Percentiles rank a stretch among this genome's conserved stretches.
phyloP scores from a whole-genome alignment of 805 yeast species.

The Priceomyces haplophilus region DNA sequence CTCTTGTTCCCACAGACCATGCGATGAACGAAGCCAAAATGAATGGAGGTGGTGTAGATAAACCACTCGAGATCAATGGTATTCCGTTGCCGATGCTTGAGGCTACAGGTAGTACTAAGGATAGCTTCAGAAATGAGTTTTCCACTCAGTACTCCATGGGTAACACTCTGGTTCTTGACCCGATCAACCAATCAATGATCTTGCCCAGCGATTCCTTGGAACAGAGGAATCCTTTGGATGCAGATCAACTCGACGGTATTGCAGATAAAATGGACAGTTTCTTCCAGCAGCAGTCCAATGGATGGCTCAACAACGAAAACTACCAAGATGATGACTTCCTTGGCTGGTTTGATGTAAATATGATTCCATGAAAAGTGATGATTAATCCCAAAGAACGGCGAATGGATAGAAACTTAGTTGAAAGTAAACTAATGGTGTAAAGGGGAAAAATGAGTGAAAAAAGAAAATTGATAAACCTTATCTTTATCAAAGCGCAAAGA shows the following conservation, averaged over 20 bases:
- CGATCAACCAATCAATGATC: slow-evolving; percentile 1
- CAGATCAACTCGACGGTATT: slow-evolving; percentile 10
- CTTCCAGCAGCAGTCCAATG: slow-evolving; percentile 78
- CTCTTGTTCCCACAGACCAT: slow-evolving; percentile 80
- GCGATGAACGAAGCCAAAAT: slow-evolving; percentile 64
- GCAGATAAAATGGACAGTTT: slow-evolving; percentile 50
- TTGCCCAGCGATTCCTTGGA: background rate
- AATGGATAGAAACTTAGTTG: background rate
- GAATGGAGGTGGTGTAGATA: slow-evolving; percentile 52
- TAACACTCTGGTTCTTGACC: slow-evolving; percentile 2
- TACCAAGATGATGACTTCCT: slow-evolving; percentile 75
- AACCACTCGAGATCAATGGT: slow-evolving; percentile 62
- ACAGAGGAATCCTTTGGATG: slow-evolving; percentile 3
- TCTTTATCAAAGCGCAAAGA: background rate
- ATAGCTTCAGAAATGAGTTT: slow-evolving; percentile 8
- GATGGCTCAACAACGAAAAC: slow-evolving; percentile 70
- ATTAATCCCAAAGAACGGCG: background rate
- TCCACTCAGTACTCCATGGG: background rate
- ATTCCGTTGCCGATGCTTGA: slow-evolving; percentile 70
- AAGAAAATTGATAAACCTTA: background rate
- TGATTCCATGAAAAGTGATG: slow-evolving; percentile 14
- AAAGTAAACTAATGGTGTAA: background rate
- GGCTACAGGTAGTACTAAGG: slow-evolving; percentile 68
- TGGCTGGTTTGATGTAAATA: slow-evolving; percentile 88
- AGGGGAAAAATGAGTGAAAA: background rate